Base-by-base conservation (phyloP, 768 basidiomycete genomes). In the Boletus speciosus region DNA sequence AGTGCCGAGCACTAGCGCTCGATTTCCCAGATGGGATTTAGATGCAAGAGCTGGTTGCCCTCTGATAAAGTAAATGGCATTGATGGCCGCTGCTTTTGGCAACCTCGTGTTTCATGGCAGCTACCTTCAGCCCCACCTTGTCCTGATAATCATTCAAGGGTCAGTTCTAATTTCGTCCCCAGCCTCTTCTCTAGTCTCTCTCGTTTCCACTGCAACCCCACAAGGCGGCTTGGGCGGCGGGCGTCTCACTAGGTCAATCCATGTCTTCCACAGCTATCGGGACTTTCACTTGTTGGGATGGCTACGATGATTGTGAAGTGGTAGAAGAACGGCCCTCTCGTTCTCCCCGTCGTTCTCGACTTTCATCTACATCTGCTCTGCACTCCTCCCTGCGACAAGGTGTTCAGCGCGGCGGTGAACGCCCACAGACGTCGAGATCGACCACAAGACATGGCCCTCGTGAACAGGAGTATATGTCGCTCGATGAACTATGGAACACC, bases 401-500 rank as follows among this genome's bases (percentile, higher is more conserved):
- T 49, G 51, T 50, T 45, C 61, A 70, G 38, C 59, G 62, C 34
- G 39, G 56, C 36, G 41, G 51, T 43, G 64, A 62, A 57, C 62
- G 68, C 57, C 61, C 51, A 40, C 66, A 58, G 19, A 37, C 55
- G 12, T 58, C 60, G 35, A 68, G 43, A 45, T 23, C 38, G 43
- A 53, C 51, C 12, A 48, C 62, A 15, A 48, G 40, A 29, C 56
- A 57, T 16, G 54, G n/a, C 32, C 54, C 58, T 45, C 56, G 52
- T 34, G 64, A 63, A 45, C 62, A 63, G 25, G 69, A 72, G 31
- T 59, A 56, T 44, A 61, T 57, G 10, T 71, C 71, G 14, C 71
- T 88, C 57, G 79, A 86, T 61, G 72, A 80, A 21, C 69, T 89
- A n/a, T 89, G 87, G 87, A 78, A 73, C 53, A 76, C 79, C 51